phyloP scores from a whole-genome alignment of 2,329 filamentous ascomycete genomes.

The Xylaria sp. region DNA sequence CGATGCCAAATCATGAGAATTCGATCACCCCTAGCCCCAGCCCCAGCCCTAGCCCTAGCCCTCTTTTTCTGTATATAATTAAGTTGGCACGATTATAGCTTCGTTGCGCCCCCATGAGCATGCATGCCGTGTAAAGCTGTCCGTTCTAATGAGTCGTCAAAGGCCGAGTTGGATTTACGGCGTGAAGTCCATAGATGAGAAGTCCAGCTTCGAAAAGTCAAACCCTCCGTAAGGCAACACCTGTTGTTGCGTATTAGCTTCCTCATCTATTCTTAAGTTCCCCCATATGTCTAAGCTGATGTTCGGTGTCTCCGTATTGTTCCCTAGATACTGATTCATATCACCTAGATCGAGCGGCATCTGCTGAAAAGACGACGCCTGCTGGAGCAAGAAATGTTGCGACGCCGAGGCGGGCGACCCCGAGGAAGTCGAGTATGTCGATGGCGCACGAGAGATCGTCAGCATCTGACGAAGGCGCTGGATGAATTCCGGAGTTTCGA shows the following conservation, averaged over 20 bases:
- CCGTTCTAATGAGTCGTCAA: not conserved
- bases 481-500: conserved; percentile 34
- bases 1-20: not conserved
- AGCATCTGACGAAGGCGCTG: conserved; percentile 30
- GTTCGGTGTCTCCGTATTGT: conserved; percentile 7
- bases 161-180: not conserved
- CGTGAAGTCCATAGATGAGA: conserved; percentile 20
- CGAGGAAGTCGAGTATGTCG: conserved; percentile 11
- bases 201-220: conserved; percentile 32
- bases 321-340: conserved; percentile 26
- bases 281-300: conserved; percentile 38
- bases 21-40: not conserved
- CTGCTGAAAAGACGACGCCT: conserved; percentile 24
- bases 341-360: conserved; percentile 22
- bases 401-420: conserved; percentile 14
- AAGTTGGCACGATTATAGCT: not conserved
- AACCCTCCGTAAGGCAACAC: conserved; percentile 23
- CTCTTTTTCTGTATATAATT: not conserved
- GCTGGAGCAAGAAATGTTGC: conserved; percentile 26
- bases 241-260: conserved; percentile 17
- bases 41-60: no score
- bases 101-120: not conserved
- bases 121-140: not conserved
- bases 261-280: conserved; percentile 30
- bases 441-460: conserved; percentile 16